Percentiles rank a stretch among this genome's conserved stretches.
Conservation (phyloP, 139 green algal species). For the Raphidocelis subcapitata region DNA sequence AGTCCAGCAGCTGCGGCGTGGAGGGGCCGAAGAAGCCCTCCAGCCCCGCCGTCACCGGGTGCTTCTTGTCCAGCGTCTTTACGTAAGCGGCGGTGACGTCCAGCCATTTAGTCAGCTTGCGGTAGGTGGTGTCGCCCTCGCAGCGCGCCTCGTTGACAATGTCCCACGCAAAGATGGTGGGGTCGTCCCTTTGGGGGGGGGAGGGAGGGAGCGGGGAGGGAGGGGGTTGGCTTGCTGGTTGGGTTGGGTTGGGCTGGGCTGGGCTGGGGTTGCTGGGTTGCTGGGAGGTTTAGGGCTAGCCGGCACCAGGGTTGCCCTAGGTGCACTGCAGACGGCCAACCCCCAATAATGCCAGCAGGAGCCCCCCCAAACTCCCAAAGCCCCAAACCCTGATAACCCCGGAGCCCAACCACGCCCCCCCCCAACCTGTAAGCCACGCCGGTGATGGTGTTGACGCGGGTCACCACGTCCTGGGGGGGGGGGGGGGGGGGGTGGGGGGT, state of each 20-base stretch:
- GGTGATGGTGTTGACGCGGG: slow-evolving; percentile 53
- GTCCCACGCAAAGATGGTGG: slow-evolving; percentile 63
- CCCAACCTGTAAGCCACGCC: slow-evolving; percentile 44
- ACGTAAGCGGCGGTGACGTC: slow-evolving; percentile 42
- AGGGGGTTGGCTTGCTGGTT: not conserved
- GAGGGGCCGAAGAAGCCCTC: slow-evolving; percentile 77
- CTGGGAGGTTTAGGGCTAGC: too few relatives aligned
- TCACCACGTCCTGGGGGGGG: too few relatives aligned
- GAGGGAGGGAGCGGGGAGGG: too few relatives aligned
- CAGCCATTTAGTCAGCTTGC: slow-evolving; percentile 44
- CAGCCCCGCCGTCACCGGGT: slow-evolving; percentile 67
- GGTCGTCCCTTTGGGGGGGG: slow-evolving; percentile 66
- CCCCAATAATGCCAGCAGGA: too few relatives aligned
- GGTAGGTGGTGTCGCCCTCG: slow-evolving; percentile 1
- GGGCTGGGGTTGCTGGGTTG: too few relatives aligned
- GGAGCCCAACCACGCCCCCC: too few relatives aligned
- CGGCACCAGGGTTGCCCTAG: too few relatives aligned
- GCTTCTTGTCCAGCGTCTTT: slow-evolving; percentile 64
- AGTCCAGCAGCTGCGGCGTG: slow-evolving; percentile 25
- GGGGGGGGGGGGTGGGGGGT: too few relatives aligned
- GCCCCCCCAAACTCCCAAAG: too few relatives aligned
- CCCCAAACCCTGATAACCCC: too few relatives aligned
- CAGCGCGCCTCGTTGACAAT: slow-evolving; percentile 62
- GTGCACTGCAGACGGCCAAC: too few relatives aligned
- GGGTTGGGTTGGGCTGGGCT: not conserved